Percentiles rank a stretch among this genome's conserved stretches.
Conservation (phyloP, 2,329 filamentous ascomycete genomes). For the Ambrosiella beaveri region DNA sequence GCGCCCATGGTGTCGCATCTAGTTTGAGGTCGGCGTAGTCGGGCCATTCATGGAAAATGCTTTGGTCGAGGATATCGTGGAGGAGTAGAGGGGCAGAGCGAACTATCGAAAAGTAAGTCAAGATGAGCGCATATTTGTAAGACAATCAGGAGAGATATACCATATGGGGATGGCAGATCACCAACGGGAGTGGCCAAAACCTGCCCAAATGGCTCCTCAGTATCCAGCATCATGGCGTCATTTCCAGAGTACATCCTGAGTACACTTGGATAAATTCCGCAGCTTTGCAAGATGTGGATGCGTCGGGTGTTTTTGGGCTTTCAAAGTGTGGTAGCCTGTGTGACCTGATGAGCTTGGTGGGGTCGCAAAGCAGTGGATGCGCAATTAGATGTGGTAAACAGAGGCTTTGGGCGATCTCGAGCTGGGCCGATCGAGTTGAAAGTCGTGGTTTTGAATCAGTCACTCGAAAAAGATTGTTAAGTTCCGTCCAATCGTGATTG, state of each 20-base stretch:
- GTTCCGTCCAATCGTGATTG: no score
- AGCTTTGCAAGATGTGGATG: not conserved
- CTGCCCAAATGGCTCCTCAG: constrained; percentile 3
- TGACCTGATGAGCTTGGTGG: not conserved
- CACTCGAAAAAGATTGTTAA: no score
- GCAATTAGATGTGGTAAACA: not conserved
- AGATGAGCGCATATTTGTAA: not conserved
- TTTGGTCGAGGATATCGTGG: constrained; percentile 14
- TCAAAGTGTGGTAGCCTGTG: not conserved
- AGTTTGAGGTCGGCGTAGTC: constrained; percentile 10
- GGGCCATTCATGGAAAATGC: constrained; percentile 13
- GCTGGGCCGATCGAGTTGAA: not conserved
- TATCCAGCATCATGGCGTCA: constrained; percentile 6
- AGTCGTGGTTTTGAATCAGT: not conserved
- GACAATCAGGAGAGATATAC: constrained; percentile 2
- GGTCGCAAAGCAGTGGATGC: not conserved
- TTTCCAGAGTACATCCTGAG: not conserved
- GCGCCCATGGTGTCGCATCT: constrained; percentile 4
- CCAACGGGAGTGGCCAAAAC: constrained; percentile 7
- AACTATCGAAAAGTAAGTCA: constrained; percentile 3
- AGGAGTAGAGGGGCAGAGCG: constrained; percentile 14
- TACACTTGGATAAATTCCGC: not conserved
- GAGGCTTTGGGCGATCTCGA: not conserved
- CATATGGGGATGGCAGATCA: constrained; percentile 12
- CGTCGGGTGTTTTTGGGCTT: not conserved